Conservation (phyloP, 768 basidiomycete species). For the Tricholoma bakamatsutake region DNA sequence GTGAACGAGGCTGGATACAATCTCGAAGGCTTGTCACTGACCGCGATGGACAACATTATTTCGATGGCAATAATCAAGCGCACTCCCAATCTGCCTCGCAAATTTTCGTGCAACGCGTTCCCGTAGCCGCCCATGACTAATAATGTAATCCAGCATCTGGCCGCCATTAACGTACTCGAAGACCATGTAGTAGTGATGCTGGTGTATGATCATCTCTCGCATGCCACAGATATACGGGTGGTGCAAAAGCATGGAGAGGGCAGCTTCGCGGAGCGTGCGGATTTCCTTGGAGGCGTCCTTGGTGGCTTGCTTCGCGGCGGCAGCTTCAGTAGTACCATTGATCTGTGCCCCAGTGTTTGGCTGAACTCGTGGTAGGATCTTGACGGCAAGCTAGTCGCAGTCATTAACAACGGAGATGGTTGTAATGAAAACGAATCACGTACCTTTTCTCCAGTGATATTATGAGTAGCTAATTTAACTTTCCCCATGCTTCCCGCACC, state of each 20-base stretch:
- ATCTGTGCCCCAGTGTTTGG: slow-evolving; percentile 48
- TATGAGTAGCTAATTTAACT: slow-evolving; percentile 93
- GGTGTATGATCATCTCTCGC: slow-evolving; percentile 97
- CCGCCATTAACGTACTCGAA: slow-evolving; percentile 98
- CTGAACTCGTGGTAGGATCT: slow-evolving; percentile 88
- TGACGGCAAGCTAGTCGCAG: slow-evolving; percentile 83
- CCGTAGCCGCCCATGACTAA: slow-evolving; percentile 91
- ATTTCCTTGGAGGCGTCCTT: slow-evolving; percentile 96
- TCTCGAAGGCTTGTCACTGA: slow-evolving; percentile 21
- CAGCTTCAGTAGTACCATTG: slow-evolving; percentile 37
- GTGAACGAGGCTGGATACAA: not conserved
- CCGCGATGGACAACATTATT: slow-evolving; percentile 97
- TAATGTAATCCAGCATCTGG: slow-evolving; percentile 99
- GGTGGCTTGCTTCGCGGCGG: slow-evolving; percentile 69
- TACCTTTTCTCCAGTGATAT: slow-evolving; percentile 88
- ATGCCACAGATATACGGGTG: slow-evolving; percentile 99
- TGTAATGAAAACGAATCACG: slow-evolving; percentile 21
- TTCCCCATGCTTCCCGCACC: slow-evolving; percentile 99
- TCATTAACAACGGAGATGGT: not conserved
- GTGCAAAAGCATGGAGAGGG: slow-evolving; percentile 90
- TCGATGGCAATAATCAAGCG: slow-evolving; percentile 93
- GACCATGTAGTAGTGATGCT: slow-evolving; percentile 99
- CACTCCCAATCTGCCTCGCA: slow-evolving; percentile 93
- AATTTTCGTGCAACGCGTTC: slow-evolving; percentile 97
- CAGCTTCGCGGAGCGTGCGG: slow-evolving; percentile 92